Percentiles rank a stretch among this genome's conserved stretches.
These are phyloP conservation scores for Curvularia sp. DNA, from an alignment of 2,329 filamentous ascomycete genomes.

Conservation along the genomic window DNA sequence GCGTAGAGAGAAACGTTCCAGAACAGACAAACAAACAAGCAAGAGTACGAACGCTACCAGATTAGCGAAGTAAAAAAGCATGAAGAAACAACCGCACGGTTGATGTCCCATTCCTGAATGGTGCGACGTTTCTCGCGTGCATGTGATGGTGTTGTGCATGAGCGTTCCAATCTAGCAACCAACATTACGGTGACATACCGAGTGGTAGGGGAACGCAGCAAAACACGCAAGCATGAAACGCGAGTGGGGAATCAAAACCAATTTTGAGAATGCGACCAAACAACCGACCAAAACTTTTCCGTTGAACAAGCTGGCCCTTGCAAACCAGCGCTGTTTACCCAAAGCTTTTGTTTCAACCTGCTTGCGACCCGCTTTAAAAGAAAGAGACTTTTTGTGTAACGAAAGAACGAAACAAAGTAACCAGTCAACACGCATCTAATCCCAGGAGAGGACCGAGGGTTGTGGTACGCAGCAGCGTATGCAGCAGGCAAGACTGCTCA, in stretches of 20 bases:
- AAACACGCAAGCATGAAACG: constrained; percentile 35
- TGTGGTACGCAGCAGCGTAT: not conserved
- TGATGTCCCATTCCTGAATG: constrained; percentile 27
- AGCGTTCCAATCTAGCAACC: constrained; percentile 50
- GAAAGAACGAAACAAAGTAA: constrained; percentile 4
- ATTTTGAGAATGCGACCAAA: constrained; percentile 24
- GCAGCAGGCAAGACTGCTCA: not conserved
- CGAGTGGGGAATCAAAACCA: constrained; percentile 35
- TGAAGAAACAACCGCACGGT: constrained; percentile 24
- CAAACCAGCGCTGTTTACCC: constrained; percentile 16
- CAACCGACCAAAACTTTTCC: constrained; percentile 30
- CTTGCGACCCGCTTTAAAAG: constrained; percentile 4
- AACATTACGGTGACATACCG: constrained; percentile 48
- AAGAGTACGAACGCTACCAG: constrained; percentile 11
- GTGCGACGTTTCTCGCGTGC: constrained; percentile 26
- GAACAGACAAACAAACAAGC: not conserved
- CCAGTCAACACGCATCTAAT: constrained; percentile 19
- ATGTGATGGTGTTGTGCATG: constrained; percentile 45
- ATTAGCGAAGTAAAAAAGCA: constrained; percentile 8
- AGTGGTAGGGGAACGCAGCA: constrained; percentile 37
- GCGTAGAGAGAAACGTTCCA: constrained; percentile 1
- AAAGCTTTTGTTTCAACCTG: constrained; percentile 29
- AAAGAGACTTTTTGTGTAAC: constrained; percentile 6
- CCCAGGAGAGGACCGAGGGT: constrained; percentile 5
- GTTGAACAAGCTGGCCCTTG: constrained; percentile 11